A percentile compares a stretch with the other conserved stretches of the same genome.
These are phyloP conservation scores for Setaria viridis DNA, from an alignment of 202 grass and related monocot genomes.

Conservation along the genomic window DNA sequence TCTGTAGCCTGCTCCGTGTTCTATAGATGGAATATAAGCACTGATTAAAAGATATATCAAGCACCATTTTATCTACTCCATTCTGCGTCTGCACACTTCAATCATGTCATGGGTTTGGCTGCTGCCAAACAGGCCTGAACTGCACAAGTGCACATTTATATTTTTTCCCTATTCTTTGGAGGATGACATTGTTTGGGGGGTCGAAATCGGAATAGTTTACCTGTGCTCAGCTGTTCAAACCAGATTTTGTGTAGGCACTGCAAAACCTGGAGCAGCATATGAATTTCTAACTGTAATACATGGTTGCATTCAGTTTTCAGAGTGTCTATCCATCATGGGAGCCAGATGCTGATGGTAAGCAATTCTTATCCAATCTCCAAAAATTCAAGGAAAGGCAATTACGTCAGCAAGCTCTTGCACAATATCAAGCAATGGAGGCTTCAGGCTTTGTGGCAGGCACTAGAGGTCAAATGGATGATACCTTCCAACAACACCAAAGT, in stretches of 20 bases:
- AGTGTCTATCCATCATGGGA: conserved; percentile 90
- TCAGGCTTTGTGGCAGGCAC: conserved; percentile 51
- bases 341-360: conserved; percentile 58
- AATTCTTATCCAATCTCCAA: conserved; percentile 78
- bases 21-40: conserved; percentile 5
- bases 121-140: conserved; percentile 1
- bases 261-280: conserved; percentile 5
- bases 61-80: background rate
- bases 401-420: conserved; percentile 53
- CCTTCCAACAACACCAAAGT: conserved; percentile 48
- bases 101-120: background rate
- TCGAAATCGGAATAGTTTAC: background rate
- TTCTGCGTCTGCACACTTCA: background rate
- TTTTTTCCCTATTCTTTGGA: background rate
- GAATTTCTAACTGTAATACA: conserved; percentile 31
- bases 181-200: background rate
- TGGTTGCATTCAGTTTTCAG: conserved; percentile 72
- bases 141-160: background rate
- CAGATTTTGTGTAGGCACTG: conserved; percentile 14
- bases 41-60: background rate
- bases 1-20: background rate
- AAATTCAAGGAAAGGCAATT: conserved; percentile 84
- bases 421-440: conserved; percentile 66
- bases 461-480: conserved; percentile 54
- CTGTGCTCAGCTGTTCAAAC: background rate